Evolutionary conservation across 495 filamentous ascomycete species (phyloP).

Genomic region (Aspergillus homomorphus): DNA sequence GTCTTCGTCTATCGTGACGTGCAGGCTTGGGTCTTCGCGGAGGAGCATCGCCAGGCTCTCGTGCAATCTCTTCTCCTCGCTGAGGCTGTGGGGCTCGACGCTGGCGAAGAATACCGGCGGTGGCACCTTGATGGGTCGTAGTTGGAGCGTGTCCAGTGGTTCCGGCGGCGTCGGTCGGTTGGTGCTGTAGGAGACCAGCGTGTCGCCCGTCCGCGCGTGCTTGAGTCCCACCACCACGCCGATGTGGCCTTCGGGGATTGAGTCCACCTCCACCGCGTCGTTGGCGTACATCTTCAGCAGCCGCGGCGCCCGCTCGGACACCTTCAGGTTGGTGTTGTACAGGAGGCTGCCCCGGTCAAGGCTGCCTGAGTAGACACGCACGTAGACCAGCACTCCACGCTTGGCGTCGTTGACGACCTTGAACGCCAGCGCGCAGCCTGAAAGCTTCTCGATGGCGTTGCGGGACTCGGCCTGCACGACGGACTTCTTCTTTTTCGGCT

Average conservation of each 20-base stretch:
- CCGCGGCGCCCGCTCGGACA: slow-evolving; percentile 76
- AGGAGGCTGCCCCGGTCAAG: slow-evolving; percentile 69
- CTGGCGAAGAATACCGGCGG: slow-evolving; percentile 95
- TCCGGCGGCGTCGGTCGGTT: slow-evolving; percentile 62
- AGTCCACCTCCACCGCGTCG: slow-evolving; percentile 77
- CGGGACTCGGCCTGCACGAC: slow-evolving; percentile 37
- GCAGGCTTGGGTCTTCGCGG: slow-evolving; percentile 91
- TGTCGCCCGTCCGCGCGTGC: slow-evolving; percentile 87
- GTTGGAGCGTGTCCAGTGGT: slow-evolving; percentile 68
- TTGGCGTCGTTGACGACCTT: slow-evolving; percentile 90
- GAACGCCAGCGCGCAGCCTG: slow-evolving; percentile 85
- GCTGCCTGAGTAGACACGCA: slow-evolving; percentile 85
- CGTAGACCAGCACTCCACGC: slow-evolving; percentile 85
- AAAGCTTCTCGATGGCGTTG: slow-evolving; percentile 62
- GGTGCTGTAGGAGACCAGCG: slow-evolving; percentile 70
- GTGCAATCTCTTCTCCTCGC: slow-evolving; percentile 72
- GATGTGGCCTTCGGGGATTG: slow-evolving; percentile 83
- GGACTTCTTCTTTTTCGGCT: slow-evolving; percentile 37
- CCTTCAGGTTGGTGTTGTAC: slow-evolving; percentile 83
- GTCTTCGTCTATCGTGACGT: slow-evolving; percentile 80
- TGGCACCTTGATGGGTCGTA: slow-evolving; percentile 84
- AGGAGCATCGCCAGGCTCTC: slow-evolving; percentile 73
- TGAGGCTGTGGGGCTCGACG: slow-evolving; percentile 77
- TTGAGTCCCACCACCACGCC: slow-evolving; percentile 94
- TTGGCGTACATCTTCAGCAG: slow-evolving; percentile 91